A percentile compares a stretch with the other conserved stretches of the same genome.
Evolutionary conservation across 768 basidiomycete genomes (phyloP).

Genomic region (Phlegmacium glaucopus): DNA sequence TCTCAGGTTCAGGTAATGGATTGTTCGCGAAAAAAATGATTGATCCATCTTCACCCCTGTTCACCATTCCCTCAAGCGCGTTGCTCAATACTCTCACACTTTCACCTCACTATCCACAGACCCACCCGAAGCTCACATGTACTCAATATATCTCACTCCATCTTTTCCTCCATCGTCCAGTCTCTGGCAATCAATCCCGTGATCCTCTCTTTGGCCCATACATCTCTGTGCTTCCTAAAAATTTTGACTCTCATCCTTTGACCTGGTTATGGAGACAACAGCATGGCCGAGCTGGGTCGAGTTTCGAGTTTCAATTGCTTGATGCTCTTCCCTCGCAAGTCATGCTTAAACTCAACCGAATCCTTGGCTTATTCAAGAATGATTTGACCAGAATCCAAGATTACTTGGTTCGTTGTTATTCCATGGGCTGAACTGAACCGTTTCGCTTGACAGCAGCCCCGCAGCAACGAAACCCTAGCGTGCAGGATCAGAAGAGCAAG

Average conservation of each 20-base stretch:
- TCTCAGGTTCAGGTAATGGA: conserved; percentile 64
- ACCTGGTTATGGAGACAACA: conserved; percentile 53
- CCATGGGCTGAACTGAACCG: too few species aligned
- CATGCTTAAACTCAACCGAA: conserved; percentile 32
- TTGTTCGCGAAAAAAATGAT: conserved; percentile 47
- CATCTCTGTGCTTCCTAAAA: conserved; percentile 68
- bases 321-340: conserved; percentile 48
- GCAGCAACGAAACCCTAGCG: conserved; percentile 14
- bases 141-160: conserved; percentile 81
- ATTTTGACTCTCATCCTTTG: conserved; percentile 81
- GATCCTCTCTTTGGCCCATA: conserved; percentile 72
- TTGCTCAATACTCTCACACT: conserved; percentile 77
- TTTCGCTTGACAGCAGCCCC: conserved; percentile 2
- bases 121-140: conserved; percentile 44
- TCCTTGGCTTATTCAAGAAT: conserved; percentile 45
- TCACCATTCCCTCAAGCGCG: conserved; percentile 66
- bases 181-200: conserved; percentile 30
- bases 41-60: conserved; percentile 53
- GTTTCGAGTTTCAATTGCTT: conserved; percentile 30
- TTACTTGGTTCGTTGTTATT: conserved; percentile 48
- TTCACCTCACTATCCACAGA: conserved; percentile 48
- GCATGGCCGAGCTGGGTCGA: conserved; percentile 1
- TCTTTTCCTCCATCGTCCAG: conserved; percentile 64
- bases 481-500: neutral
- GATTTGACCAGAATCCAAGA: conserved; percentile 55